Conservation (phyloP, 208 protist genomes). For the Crithidia sp. region DNA sequence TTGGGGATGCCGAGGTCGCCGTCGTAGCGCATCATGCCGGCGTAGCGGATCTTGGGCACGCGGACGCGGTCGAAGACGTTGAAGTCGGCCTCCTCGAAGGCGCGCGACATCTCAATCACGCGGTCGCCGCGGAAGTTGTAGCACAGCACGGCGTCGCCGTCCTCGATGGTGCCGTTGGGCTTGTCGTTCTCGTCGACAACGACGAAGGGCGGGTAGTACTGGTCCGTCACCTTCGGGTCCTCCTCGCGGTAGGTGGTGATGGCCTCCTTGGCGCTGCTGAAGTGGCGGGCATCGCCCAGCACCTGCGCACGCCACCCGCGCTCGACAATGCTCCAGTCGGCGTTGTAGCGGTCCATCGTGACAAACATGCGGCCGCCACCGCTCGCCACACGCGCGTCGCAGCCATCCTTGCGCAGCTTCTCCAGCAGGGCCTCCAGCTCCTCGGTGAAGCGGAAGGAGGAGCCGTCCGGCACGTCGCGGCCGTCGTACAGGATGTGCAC, state of each 20-base stretch:
- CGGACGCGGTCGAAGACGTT: constrained; percentile 92
- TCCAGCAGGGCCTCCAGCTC: constrained; percentile 89
- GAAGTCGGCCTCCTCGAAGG: constrained; percentile 94
- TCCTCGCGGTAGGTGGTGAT: constrained; percentile 89
- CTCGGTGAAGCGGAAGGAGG: constrained; percentile 90
- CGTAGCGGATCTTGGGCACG: constrained; percentile 91
- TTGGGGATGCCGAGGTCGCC: constrained; percentile 95
- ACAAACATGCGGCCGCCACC: constrained; percentile 96
- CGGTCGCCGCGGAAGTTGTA: constrained; percentile 96
- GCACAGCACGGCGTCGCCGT: constrained; percentile 94
- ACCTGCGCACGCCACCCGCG: constrained; percentile 94
- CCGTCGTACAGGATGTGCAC: constrained; percentile 95
- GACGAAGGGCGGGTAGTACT: constrained; percentile 95
- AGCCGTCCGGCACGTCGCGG: constrained; percentile 94
- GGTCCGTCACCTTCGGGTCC: constrained; percentile 86
- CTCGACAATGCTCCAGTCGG: constrained; percentile 96
- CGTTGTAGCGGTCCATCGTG: constrained; percentile 96
- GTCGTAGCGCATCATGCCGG: constrained; percentile 96
- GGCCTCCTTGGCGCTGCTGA: constrained; percentile 85
- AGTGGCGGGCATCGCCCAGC: constrained; percentile 89
- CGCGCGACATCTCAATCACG: constrained; percentile 94
- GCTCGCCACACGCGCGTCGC: constrained; percentile 90
- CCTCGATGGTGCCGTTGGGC: constrained; percentile 91
- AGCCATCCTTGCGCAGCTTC: constrained; percentile 72
- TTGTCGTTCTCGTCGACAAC: constrained; percentile 70